Evolutionary conservation across 2,329 filamentous ascomycete species (phyloP).

Genomic region (Alternaria dauci): DNA sequence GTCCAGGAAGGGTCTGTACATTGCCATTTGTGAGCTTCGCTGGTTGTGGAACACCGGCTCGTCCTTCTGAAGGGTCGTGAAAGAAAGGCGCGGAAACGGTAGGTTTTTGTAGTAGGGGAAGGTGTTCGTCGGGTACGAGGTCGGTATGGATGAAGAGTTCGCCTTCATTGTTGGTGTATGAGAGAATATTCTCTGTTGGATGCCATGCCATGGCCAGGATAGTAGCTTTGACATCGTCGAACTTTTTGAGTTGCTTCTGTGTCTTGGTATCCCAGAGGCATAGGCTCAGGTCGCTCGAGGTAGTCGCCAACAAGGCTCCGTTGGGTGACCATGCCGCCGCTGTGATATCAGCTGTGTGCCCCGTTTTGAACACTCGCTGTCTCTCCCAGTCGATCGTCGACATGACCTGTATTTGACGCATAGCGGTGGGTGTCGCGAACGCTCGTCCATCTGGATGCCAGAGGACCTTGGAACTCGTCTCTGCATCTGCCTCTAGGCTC

Average conservation of each 20-base stretch:
- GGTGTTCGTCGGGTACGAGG: conserved; percentile 63
- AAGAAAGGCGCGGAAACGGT: conserved; percentile 85
- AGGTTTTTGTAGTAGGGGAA: conserved; percentile 58
- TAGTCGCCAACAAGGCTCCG: conserved; percentile 79
- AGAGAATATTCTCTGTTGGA: conserved; percentile 83
- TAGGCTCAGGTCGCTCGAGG: conserved; percentile 68
- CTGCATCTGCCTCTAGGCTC: conserved; percentile 76
- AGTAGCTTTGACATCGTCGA: conserved; percentile 75
- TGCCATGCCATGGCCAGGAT: conserved; percentile 92
- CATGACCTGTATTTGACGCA: conserved; percentile 79
- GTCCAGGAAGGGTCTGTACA: conserved; percentile 61
- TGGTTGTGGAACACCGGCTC: conserved; percentile 68
- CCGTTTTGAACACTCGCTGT: conserved; percentile 79
- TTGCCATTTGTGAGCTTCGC: conserved; percentile 62
- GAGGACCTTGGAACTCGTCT: conserved; percentile 75
- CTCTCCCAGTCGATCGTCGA: conserved; percentile 91
- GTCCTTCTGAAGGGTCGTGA: conserved; percentile 77
- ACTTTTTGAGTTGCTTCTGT: conserved; percentile 78
- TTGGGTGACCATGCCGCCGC: conserved; percentile 94
- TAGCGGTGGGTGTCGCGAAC: conserved; percentile 84
- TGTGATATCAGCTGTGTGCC: conserved; percentile 84
- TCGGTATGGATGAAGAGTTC: conserved; percentile 90
- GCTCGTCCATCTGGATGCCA: conserved; percentile 97
- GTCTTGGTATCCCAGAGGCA: conserved; percentile 89
- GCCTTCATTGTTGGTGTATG: conserved; percentile 91